Percentiles rank a stretch among this genome's conserved stretches.
These are phyloP conservation scores for Geranium rotundifolium DNA, from an alignment of 345 rosid genomes.

Conservation along the genomic window DNA sequence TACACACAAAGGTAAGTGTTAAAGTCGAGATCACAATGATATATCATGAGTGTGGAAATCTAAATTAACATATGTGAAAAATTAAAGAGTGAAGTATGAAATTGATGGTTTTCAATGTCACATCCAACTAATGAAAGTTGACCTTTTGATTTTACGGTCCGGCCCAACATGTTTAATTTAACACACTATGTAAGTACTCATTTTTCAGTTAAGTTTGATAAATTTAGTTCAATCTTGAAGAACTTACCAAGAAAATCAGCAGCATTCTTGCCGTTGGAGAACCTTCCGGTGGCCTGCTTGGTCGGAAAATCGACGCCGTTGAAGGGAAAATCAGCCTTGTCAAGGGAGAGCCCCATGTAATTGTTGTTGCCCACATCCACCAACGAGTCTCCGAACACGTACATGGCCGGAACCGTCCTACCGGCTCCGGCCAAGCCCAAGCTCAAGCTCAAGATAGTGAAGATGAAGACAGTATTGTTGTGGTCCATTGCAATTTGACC, in stretches of 20 bases:
- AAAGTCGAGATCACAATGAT: too few species aligned
- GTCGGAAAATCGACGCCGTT: conserved; percentile 46
- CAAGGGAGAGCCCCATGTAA: conserved; percentile 19
- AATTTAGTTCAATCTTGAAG: too few species aligned
- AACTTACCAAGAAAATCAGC: conserved; percentile 32
- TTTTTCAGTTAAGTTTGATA: too few species aligned
- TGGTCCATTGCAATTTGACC: not conserved
- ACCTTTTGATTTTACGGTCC: too few species aligned
- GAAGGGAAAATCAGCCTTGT: conserved; percentile 36
- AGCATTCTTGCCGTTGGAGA: conserved; percentile 47
- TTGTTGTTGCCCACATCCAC: conserved; percentile 56
- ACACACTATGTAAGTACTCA: too few species aligned
- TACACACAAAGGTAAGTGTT: too few species aligned
- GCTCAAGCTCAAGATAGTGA: not conserved
- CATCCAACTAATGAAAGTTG: too few species aligned
- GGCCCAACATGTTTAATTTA: too few species aligned
- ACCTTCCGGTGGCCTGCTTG: conserved; percentile 42
- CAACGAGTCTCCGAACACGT: conserved; percentile 48
- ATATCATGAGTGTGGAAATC: too few species aligned
- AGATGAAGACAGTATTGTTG: not conserved
- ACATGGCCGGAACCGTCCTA: conserved; percentile 29
- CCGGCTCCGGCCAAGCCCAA: not conserved
- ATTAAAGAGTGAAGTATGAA: too few species aligned
- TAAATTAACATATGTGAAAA: too few species aligned
- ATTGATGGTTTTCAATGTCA: too few species aligned